phyloP scores from a whole-genome alignment of 805 yeast species.

The Saccharomyces paradoxus region DNA sequence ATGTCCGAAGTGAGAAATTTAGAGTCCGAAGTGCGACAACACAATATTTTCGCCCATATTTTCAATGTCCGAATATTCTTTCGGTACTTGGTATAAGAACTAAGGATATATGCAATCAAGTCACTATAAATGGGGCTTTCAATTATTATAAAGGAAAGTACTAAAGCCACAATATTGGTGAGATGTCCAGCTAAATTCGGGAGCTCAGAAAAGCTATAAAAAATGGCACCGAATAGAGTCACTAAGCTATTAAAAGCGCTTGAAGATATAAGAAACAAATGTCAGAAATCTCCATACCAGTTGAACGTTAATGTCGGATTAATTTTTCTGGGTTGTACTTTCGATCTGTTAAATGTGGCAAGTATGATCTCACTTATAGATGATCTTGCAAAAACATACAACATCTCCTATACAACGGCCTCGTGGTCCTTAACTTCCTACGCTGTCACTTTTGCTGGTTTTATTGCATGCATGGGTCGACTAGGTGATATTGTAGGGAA shows the following conservation, averaged over 20 bases:
- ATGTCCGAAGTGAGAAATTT: background rate
- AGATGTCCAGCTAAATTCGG: background rate
- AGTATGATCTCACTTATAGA: slow-evolving; percentile 15
- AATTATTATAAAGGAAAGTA: background rate
- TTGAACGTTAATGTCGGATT: slow-evolving; percentile 10
- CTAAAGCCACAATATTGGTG: background rate
- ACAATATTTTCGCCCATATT: background rate
- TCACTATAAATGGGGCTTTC: background rate
- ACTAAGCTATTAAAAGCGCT: background rate
- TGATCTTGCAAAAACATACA: slow-evolving; percentile 12
- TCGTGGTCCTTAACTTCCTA: slow-evolving; percentile 39
- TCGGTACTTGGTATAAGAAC: background rate
- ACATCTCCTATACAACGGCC: slow-evolving; percentile 8
- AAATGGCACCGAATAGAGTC: background rate
- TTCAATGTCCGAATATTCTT: background rate
- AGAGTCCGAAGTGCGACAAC: background rate
- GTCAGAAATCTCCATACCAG: slow-evolving; percentile 10
- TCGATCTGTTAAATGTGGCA: slow-evolving; percentile 19
- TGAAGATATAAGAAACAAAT: background rate
- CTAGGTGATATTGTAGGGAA: slow-evolving; percentile 37
- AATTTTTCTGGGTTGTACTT: slow-evolving; percentile 8
- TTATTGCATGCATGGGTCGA: slow-evolving; percentile 37
- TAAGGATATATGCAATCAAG: background rate
- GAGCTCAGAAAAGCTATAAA: background rate
- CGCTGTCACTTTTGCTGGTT: slow-evolving; percentile 38